Evolutionary conservation across 441 rosid species (phyloP).

Genomic region (Erysimum cheiri): DNA sequence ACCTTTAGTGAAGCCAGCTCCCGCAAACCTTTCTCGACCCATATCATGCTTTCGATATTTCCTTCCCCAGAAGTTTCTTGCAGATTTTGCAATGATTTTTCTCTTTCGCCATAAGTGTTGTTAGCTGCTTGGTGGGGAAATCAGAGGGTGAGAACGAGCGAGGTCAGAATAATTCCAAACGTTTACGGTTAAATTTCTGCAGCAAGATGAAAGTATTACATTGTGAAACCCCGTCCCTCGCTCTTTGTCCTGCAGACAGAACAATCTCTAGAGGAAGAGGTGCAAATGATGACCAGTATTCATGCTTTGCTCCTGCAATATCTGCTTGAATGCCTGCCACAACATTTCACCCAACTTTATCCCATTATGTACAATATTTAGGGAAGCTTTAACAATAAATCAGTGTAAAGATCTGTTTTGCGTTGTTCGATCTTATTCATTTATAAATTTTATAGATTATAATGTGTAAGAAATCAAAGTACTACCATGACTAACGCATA

Average conservation of each 20-base stretch:
- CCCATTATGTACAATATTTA: neutral
- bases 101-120: constrained; percentile 57
- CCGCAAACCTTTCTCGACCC: constrained; percentile 87
- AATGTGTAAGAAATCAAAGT: constrained; percentile 14
- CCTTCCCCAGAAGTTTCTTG: constrained; percentile 68
- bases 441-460: neutral
- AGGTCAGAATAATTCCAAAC: constrained; percentile 8
- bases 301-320: constrained; percentile 70
- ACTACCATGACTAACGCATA: constrained; percentile 74
- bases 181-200: neutral
- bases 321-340: constrained; percentile 79
- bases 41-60: constrained; percentile 78
- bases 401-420: constrained; percentile 2
- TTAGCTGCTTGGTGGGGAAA: constrained; percentile 49
- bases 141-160: constrained; percentile 11
- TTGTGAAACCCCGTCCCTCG: constrained; percentile 52
- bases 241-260: constrained; percentile 77
- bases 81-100: constrained; percentile 47
- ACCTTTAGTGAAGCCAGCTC: constrained; percentile 89
- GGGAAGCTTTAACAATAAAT: constrained; percentile 15
- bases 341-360: constrained; percentile 15
- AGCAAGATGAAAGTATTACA: constrained; percentile 46
- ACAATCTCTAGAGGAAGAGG: constrained; percentile 87
- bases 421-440: neutral
- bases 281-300: constrained; percentile 92